Conservation (phyloP, 768 basidiomycete genomes). For the Boletales sp. region DNA sequence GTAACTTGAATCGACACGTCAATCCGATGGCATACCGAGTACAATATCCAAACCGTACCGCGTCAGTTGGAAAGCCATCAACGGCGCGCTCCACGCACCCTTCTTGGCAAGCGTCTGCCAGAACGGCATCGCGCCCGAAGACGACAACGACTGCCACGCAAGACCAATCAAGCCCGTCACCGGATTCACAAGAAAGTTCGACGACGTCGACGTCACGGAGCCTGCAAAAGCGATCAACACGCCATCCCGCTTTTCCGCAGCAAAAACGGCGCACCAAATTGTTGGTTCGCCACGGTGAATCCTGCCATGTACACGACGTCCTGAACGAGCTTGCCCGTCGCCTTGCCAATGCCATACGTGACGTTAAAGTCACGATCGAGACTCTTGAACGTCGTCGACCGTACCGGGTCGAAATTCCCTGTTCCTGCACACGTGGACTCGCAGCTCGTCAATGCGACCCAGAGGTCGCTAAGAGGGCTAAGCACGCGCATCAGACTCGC, state of each 20-base stretch:
- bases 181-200: conserved; percentile 44
- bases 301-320: conserved; percentile 75
- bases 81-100: conserved; percentile 42
- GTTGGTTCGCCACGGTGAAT: conserved; percentile 54
- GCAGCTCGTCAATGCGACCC: conserved; percentile 41
- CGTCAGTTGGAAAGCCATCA: conserved; percentile 65
- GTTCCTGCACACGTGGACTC: conserved; percentile 30
- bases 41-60: conserved; percentile 30
- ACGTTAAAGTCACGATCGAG: conserved; percentile 34
- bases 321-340: conserved; percentile 41
- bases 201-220: conserved; percentile 21
- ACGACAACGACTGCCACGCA: conserved; percentile 58
- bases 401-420: conserved; percentile 30
- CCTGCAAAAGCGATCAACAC: conserved; percentile 37
- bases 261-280: conserved; percentile 45
- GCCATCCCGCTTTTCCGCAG: background rate
- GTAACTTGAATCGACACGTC: conserved; percentile 29
- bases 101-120: conserved; percentile 54
- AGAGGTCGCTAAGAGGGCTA: conserved; percentile 40
- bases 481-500: background rate
- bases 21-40: background rate
- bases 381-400: conserved; percentile 35
- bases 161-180: conserved; percentile 74
- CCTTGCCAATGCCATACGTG: conserved; percentile 46
- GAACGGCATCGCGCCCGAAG: conserved; percentile 58